Evolutionary conservation across 2,329 filamentous ascomycete genomes (phyloP).

Genomic region (Helminthosporium solani): DNA sequence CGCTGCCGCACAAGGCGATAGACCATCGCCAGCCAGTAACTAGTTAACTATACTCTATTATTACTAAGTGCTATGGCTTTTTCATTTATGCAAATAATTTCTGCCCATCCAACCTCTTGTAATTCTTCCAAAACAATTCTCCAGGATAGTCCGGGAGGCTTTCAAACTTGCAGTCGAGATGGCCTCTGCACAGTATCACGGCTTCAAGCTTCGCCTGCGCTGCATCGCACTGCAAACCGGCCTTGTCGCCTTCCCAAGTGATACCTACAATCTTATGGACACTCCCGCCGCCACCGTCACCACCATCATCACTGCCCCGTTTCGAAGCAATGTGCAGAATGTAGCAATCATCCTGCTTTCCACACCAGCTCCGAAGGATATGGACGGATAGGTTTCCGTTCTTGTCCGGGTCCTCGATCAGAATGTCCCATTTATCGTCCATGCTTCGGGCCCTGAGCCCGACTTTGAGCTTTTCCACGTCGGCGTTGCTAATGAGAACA

Average conservation of each 20-base stretch:
- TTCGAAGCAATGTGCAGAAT: conserved; percentile 10
- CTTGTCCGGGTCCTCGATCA: conserved; percentile 9
- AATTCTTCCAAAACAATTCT: conserved; percentile 5
- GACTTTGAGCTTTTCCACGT: conserved; percentile 11
- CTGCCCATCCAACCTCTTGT: background rate
- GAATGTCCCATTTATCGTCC: conserved; percentile 8
- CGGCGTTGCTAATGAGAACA: conserved; percentile 7
- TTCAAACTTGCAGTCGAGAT: conserved; percentile 9
- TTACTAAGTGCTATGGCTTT: too few species aligned
- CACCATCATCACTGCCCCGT: conserved; percentile 6
- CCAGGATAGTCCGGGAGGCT: conserved; percentile 2
- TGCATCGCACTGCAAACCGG: conserved; percentile 5
- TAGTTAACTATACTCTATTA: too few species aligned
- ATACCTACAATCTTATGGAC: conserved; percentile 10
- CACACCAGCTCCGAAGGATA: conserved; percentile 6
- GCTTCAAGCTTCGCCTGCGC: conserved; percentile 7
- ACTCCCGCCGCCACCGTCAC: conserved; percentile 7
- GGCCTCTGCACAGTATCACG: conserved; percentile 6
- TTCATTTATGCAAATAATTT: too few species aligned
- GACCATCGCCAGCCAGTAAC: too few species aligned
- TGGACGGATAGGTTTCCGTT: conserved; percentile 11
- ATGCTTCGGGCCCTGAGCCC: conserved; percentile 7
- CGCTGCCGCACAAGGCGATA: too few species aligned
- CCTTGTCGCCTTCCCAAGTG: conserved; percentile 8
- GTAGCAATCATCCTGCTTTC: conserved; percentile 4